Conservation (phyloP, 306 rosid species). For the Fragaria ananassa region DNA sequence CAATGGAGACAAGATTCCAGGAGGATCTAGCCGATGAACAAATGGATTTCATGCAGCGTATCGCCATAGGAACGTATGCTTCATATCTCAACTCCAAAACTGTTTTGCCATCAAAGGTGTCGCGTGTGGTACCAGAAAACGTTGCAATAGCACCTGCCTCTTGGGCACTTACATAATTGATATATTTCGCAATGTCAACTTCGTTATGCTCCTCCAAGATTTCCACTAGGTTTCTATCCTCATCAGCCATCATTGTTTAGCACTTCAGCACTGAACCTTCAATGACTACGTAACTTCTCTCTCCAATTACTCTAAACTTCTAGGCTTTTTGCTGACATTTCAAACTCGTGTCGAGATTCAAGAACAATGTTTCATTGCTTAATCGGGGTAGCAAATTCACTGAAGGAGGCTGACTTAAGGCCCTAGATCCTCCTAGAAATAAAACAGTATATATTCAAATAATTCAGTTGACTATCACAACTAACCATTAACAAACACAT, state of each 20-base stretch:
- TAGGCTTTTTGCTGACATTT: background rate
- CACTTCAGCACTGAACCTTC: background rate
- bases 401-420: background rate
- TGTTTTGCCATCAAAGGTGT: conserved; percentile 72
- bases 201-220: conserved; percentile 54
- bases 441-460: background rate
- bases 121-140: conserved; percentile 84
- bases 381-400: background rate
- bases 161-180: conserved; percentile 63
- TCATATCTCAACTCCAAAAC: conserved; percentile 81
- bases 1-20: conserved; percentile 76
- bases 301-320: background rate
- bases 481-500: background rate
- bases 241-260: conserved; percentile 49
- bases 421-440: background rate
- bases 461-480: background rate
- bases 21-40: conserved; percentile 72
- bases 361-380: background rate
- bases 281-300: background rate
- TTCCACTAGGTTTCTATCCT: conserved; percentile 62
- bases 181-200: conserved; percentile 60
- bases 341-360: background rate
- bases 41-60: conserved; percentile 57
- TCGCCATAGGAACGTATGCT: conserved; percentile 87
- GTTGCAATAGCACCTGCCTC: conserved; percentile 90